Conservation (phyloP, 805 yeast genomes). For the Yarrowia keelungensis region DNA sequence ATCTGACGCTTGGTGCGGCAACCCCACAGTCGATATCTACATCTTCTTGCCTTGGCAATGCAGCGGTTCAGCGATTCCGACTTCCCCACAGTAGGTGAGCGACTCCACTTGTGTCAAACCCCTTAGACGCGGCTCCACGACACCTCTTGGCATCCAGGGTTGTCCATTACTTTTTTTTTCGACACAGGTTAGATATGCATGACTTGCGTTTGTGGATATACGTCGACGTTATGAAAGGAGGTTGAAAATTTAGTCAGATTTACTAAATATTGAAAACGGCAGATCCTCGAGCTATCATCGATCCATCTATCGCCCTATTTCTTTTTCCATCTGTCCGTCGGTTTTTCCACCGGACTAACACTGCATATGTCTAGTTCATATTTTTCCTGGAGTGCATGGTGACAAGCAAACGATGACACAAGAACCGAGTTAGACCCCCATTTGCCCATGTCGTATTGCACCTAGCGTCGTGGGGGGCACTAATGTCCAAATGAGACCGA, state of each 20-base stretch:
- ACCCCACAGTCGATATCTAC: conserved; percentile 1
- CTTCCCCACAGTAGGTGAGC: conserved; percentile 7
- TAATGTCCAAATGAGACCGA: not conserved
- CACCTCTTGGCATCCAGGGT: conserved; percentile 4
- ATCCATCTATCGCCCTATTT: too few relatives aligned
- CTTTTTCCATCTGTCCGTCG: too few relatives aligned
- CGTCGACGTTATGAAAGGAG: too few relatives aligned
- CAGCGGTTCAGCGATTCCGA: not conserved
- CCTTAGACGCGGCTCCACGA: conserved; percentile 1
- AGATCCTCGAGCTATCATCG: too few relatives aligned
- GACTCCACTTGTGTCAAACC: not conserved
- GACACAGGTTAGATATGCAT: too few relatives aligned
- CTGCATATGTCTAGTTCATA: not conserved
- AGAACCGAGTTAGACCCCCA: not conserved
- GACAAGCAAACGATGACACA: not conserved
- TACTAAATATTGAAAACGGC: too few relatives aligned
- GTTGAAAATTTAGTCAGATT: too few relatives aligned
- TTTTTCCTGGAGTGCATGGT: not conserved
- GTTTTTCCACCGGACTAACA: not conserved
- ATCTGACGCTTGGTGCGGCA: too few relatives aligned
- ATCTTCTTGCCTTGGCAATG: not conserved
- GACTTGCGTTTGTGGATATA: too few relatives aligned
- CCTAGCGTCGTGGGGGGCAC: not conserved
- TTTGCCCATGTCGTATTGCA: not conserved
- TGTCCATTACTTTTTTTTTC: too few relatives aligned